Base-by-base conservation (phyloP, 306 rosid genomes). In the Crataegus laevigata region DNA sequence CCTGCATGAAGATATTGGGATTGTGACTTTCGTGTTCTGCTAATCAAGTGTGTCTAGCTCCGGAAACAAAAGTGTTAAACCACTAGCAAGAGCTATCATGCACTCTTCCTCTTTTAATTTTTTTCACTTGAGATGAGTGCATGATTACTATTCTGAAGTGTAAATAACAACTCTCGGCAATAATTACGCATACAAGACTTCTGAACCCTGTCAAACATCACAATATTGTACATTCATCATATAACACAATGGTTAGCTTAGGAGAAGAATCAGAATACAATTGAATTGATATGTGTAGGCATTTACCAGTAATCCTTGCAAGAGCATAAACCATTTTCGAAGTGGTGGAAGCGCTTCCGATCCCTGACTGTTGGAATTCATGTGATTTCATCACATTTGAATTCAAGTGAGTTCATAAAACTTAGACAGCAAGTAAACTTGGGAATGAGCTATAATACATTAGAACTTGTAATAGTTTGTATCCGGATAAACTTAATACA, bases 281-380 rank as follows among this genome's bases (percentile, higher is more conserved):
- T 59, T 58, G 6, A 38, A 72, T 18, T 36, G 76, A 24, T 58
- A 38, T 36, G 13, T 4, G 45, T 2, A 38, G 36, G 28, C 66
- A 59, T 17, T 84, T 87, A 91, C 98, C 98, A 93, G 81, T 84
- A 91, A 63, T 91, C 96, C 91, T 76, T 83, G 81, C 96, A 93
- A 76, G 96, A 93, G 81, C 98, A 93, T 7, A 75, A 76, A 28
- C 96, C 96, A 45, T 84, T 69, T 72, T 89, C 87, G 66, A 93
- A 89, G 82, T 91, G 98, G 88, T 91, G 96, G 82, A 91, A 93
- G 8, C 93, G 89, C 69, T 89, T 91, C 66, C 96, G 81, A 42
- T 93, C 97, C 66, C 91, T 62, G 51, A 91, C 80, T n/a, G n/a
- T n/a, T n/a, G n/a, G n/a, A n/a, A n/a, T n/a, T n/a, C n/a, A n/a